These are phyloP conservation scores for Capsicum chinense DNA, from an alignment of 257 asterid species.

Conservation along the genomic window DNA sequence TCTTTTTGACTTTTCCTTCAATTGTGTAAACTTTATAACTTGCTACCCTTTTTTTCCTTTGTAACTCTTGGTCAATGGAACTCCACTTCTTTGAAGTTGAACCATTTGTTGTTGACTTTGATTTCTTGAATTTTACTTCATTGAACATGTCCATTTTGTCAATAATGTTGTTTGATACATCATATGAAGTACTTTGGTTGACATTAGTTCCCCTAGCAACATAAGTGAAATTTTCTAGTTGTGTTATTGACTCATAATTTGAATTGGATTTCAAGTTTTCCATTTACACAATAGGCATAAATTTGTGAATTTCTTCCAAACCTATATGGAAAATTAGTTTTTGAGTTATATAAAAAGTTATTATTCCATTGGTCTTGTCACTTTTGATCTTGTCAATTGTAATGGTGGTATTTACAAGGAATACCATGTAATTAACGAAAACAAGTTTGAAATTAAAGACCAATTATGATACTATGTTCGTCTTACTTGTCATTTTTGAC, in stretches of 20 bases:
- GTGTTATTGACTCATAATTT: conserved; percentile 41
- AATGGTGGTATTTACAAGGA: conserved; percentile 1
- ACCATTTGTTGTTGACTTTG: conserved; percentile 58
- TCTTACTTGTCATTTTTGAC: too few relatives aligned
- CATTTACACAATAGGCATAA: conserved; percentile 33
- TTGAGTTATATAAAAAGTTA: background rate
- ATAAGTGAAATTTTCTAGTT: conserved; percentile 40
- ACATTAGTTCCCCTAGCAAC: conserved; percentile 25
- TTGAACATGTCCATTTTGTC: conserved; percentile 48
- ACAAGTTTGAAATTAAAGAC: too few relatives aligned
- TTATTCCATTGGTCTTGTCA: conserved; percentile 7
- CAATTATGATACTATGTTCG: too few relatives aligned
- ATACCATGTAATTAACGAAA: too few relatives aligned
- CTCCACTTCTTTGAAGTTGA: conserved; percentile 58
- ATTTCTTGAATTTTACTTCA: conserved; percentile 71
- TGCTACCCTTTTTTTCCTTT: conserved; percentile 85
- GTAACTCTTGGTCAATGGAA: conserved; percentile 72
- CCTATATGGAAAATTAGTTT: background rate
- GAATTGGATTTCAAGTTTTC: conserved; percentile 63
- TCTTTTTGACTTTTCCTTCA: conserved; percentile 75
- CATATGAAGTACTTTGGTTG: conserved; percentile 52
- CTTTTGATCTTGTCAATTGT: conserved; percentile 17
- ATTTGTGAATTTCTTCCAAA: background rate
- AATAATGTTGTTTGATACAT: conserved; percentile 42
- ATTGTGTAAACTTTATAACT: conserved; percentile 74